A percentile compares a stretch with the other conserved stretches of the same genome.
phyloP scores from a whole-genome alignment of 371 early-diverging fungal species.

The Mucor sp. region DNA sequence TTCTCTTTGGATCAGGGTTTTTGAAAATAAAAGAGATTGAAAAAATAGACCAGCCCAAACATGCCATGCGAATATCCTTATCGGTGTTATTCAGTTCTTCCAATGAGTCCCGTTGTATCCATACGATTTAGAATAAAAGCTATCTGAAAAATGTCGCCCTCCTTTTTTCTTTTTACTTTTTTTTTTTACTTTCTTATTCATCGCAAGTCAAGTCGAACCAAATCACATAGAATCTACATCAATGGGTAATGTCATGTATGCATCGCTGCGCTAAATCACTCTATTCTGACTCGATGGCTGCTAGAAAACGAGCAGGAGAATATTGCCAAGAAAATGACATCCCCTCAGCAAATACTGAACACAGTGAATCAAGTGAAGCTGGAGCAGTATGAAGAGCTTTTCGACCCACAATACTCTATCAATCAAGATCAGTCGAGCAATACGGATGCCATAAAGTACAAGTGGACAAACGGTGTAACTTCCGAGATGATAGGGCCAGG shows the following conservation, averaged over 20 bases:
- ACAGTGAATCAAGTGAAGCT: not conserved
- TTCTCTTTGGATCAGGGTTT: not conserved
- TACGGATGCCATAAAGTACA: not conserved
- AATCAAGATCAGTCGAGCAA: not conserved
- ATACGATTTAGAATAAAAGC: not conserved
- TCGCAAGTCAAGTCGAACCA: not conserved
- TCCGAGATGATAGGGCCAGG: not conserved
- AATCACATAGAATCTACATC: not conserved
- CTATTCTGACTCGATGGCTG: not conserved
- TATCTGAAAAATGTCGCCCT: not conserved
- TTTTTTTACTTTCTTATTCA: not conserved
- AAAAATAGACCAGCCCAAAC: not conserved
- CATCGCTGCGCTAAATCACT: not conserved
- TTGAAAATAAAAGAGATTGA: no score
- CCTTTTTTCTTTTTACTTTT: not conserved
- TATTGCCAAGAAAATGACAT: not conserved
- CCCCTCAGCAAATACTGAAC: not conserved
- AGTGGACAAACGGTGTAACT: not conserved
- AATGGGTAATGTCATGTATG: not conserved
- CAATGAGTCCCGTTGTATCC: slow-evolving; percentile 1
- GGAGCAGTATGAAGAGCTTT: not conserved
- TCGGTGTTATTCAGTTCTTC: not conserved
- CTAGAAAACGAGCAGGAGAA: not conserved
- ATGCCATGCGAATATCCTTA: not conserved
- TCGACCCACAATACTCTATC: not conserved